Conservation (phyloP, 148 eudicot species). For the Amaranthus palmeri region DNA sequence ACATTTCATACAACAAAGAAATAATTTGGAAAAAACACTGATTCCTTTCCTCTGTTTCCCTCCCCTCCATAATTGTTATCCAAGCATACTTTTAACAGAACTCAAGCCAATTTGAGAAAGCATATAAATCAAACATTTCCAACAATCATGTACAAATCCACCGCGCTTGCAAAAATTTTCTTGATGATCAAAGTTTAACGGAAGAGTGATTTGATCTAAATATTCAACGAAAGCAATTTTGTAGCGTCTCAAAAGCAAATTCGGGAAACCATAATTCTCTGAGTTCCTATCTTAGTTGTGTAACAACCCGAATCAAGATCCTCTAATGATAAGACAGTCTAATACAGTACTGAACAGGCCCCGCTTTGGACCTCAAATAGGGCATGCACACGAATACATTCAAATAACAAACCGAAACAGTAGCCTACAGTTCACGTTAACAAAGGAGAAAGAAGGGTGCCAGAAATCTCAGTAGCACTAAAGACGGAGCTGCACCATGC, state of each 20-base stretch:
- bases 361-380: not conserved
- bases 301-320: not conserved
- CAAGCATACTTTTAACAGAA: no score
- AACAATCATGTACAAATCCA: no score
- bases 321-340: not conserved
- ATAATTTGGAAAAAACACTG: no score
- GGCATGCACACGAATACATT: not conserved
- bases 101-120: no score
- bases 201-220: no score
- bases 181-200: no score
- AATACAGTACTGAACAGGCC: not conserved
- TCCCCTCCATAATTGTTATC: no score
- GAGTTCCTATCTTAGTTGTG: not conserved
- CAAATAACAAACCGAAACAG: not conserved
- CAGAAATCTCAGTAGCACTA: not conserved
- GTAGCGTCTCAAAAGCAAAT: not conserved
- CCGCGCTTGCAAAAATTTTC: no score
- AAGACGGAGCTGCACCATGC: slow-evolving; percentile 5
- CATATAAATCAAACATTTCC: no score
- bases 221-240: not conserved
- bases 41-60: no score
- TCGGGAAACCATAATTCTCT: not conserved
- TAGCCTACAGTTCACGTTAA: not conserved
- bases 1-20: no score
- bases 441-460: not conserved